Base-by-base conservation (phyloP, 176 grass and related monocot genomes). In the Ampelocalamus luodianensis region DNA sequence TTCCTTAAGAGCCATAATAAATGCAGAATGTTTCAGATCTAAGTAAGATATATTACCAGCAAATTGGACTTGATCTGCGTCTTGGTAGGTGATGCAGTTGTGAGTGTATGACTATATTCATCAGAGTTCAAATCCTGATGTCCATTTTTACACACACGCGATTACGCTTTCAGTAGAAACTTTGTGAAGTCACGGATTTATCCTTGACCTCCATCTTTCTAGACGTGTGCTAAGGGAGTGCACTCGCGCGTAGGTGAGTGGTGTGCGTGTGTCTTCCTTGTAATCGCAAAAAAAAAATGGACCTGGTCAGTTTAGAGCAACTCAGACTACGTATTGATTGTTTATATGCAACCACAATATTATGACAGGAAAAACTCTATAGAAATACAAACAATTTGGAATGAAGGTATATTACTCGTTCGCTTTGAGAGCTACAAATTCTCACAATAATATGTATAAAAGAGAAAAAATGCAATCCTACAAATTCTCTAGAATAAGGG, bases 1-100 rank as follows among this genome's bases (percentile, higher is more conserved):
- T 89, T 85, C 88, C 88, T 81, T 85, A 85, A 75, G 69, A 74
- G 11, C 27, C 29, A 32, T 54, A 40, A 81, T 66, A 72, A 82
- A 40, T 72, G 66, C 61, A 40, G 10, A 67, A 18, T 74, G n/a
- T 56, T 48, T 65, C 26, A 17, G 16, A 56, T 71, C 78, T 70
- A 27, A 51, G 29, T 32, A 39, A 56, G 45, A 51, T 71, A 63
- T 44, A 42, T 55, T 50, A 13, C 38, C 15, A 63, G 65, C 55
- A 78, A 79, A 63, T 17, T 78, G 55, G 37, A 71, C 37, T 20
- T 29, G 32, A 43, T 58, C 29, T 1, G 29, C 29, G 1, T 29
- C 29, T 29, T n/a, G n/a, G 1, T 1, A 29, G 29, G 29, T 29
- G n/a, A n/a, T n/a, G 29, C 29, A 29, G 1, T 1, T 29, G 29